Evolutionary conservation across 306 rosid species (phyloP), one percentile per base, ranked within the genome.

Genomic region (Acacia melanoxylon): DNA sequence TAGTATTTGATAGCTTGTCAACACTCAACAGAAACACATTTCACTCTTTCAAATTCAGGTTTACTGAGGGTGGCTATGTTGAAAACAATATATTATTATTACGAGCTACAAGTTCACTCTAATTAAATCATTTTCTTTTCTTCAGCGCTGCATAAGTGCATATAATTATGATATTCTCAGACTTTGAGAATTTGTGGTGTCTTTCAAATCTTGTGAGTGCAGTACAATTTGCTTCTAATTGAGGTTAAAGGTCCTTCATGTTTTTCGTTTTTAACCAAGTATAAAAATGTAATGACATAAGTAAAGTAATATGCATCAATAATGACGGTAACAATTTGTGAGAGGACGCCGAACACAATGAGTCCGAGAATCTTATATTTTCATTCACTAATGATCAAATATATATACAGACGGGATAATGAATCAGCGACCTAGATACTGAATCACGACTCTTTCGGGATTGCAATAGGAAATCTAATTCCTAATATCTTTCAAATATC

Each of bases 1-100:
- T 51, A 78, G 40, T 37, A 37, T 37, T 78, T 27, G 78, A 63
- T 72, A 78, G 48, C 42, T 13, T 24, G 45, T 67, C 67, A 73
- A 45, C 71, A 33, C 20, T 63, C 40, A 27, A 14, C 4, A 29
- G 41, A 67, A 72, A 79, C 22, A 63, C 9, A 68, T 49, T 80
- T 69, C 65, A 20, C 35, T n/a, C 54, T 68, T 74, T 61, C 27
- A 65, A 52, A 56, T 59, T 24, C 58, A 62, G 4, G 33, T 24
- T 59, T 33, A 31, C 3, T 41, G 24, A 25, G 2, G 22, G 62
- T 33, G 33, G 61, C 33, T 31, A 77, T 29, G 24, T 49, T 72
- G 71, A 76, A 44, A 44, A 44, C 13, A 10, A 44, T 44, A 44
- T 37, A 37, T 37, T 37, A 44, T 44, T 44, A 44, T 10, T 44